Conservation (phyloP, 2,329 filamentous ascomycete genomes). For the Lachnum nothofagi region DNA sequence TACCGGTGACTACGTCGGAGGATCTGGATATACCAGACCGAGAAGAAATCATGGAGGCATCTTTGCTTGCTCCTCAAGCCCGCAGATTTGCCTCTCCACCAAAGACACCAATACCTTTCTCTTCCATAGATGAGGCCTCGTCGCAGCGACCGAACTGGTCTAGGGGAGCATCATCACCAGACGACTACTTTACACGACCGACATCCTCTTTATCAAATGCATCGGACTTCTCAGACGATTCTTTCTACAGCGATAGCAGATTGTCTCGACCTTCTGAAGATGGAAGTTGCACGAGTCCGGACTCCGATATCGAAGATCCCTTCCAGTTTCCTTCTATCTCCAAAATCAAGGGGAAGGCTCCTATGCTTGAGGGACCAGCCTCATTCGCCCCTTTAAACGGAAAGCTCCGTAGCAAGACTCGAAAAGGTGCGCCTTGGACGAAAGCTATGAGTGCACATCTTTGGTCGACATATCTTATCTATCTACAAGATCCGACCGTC, state of each 20-base stretch:
- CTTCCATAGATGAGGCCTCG: slow-evolving; percentile 13
- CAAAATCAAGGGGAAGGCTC: slow-evolving; percentile 23
- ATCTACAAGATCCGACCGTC: slow-evolving; percentile 62
- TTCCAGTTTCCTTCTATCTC: slow-evolving; percentile 27
- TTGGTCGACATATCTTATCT: slow-evolving; percentile 61
- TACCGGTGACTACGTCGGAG: slow-evolving; percentile 36
- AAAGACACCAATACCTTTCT: slow-evolving; percentile 50
- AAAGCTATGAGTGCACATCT: slow-evolving; percentile 60
- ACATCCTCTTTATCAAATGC: slow-evolving; percentile 26
- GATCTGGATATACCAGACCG: slow-evolving; percentile 28
- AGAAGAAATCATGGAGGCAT: slow-evolving; percentile 13
- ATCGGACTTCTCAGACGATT: slow-evolving; percentile 55
- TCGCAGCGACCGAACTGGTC: slow-evolving; percentile 30
- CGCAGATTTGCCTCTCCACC: slow-evolving; percentile 42
- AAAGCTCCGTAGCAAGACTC: slow-evolving; percentile 28
- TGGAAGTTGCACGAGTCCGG: slow-evolving; percentile 49
- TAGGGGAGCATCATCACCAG: slow-evolving; percentile 18
- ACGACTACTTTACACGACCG: slow-evolving; percentile 25
- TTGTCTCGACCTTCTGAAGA: slow-evolving; percentile 54
- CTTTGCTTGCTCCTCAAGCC: slow-evolving; percentile 23
- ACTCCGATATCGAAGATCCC: slow-evolving; percentile 38
- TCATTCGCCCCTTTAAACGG: slow-evolving; percentile 19
- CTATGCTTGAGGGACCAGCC: slow-evolving; percentile 4
- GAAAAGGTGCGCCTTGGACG: slow-evolving; percentile 52
- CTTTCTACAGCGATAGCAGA: slow-evolving; percentile 52